phyloP scores from a whole-genome alignment of 2,329 filamentous ascomycete species.

The Ascochyta pisi region DNA sequence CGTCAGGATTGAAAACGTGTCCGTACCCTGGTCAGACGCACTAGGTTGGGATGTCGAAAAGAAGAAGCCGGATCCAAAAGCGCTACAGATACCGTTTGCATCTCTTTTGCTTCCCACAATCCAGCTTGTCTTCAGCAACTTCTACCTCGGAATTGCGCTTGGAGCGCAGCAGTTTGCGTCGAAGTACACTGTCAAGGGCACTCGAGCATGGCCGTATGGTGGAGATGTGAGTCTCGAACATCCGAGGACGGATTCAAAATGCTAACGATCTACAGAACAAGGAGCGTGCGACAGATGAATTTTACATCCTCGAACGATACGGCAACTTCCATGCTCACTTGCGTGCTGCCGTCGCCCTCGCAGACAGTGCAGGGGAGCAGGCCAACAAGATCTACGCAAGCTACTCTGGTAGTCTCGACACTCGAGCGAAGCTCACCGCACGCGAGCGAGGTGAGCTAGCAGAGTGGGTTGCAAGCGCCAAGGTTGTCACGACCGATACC shows the following conservation, averaged over 20 bases:
- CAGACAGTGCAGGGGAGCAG: conserved; percentile 62
- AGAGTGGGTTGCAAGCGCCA: conserved; percentile 68
- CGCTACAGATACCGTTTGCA: conserved; percentile 62
- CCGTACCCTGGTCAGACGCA: conserved; percentile 66
- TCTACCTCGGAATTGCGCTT: conserved; percentile 69
- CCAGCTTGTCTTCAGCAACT: conserved; percentile 71
- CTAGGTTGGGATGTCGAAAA: conserved; percentile 64
- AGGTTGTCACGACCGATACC: conserved; percentile 68
- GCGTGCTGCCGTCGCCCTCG: conserved; percentile 64
- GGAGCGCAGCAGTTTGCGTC: conserved; percentile 64
- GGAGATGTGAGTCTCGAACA: conserved; percentile 54
- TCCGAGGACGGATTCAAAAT: accelerated
- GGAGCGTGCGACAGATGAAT: conserved; percentile 65
- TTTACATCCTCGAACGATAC: conserved; percentile 70
- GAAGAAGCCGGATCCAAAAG: conserved; percentile 59
- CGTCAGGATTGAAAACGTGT: conserved; percentile 66
- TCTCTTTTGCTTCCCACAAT: conserved; percentile 68
- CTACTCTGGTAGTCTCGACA: conserved; percentile 40
- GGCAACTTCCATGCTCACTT: conserved; percentile 70
- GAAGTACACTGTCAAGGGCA: conserved; percentile 63
- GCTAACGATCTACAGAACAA: conserved; percentile 54
- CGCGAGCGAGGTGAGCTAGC: conserved; percentile 65
- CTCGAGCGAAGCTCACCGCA: conserved; percentile 57
- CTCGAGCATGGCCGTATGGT: conserved; percentile 69
- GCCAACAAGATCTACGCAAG: conserved; percentile 57